phyloP scores from a whole-genome alignment of 148 eudicot genomes.

The Chenopodium quinoa region DNA sequence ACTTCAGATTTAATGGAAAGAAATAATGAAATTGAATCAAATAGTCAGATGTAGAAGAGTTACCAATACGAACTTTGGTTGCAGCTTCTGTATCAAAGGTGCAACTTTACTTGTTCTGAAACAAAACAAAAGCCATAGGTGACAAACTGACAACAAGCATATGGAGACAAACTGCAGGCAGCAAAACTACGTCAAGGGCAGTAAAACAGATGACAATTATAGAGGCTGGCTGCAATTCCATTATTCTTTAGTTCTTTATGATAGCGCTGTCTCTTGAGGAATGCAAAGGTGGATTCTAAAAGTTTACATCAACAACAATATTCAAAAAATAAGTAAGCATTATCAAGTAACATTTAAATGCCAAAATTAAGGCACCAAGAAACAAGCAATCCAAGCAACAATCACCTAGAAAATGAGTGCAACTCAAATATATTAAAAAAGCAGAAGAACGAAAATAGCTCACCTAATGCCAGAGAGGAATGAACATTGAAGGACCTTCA shows the following conservation, averaged over 20 bases:
- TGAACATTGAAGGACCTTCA: slow-evolving; percentile 85
- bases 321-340: background rate
- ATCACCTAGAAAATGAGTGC: background rate
- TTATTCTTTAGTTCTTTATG: background rate
- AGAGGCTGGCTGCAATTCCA: background rate
- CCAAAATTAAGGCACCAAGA: background rate
- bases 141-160: background rate
- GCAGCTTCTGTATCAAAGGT: slow-evolving; percentile 58
- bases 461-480: slow-evolving; percentile 78
- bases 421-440: background rate
- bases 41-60: background rate
- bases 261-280: background rate
- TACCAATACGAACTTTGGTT: slow-evolving; percentile 68
- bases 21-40: background rate
- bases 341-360: background rate
- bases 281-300: background rate
- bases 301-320: background rate
- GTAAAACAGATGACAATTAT: background rate
- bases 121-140: slow-evolving; percentile 23
- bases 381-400: background rate
- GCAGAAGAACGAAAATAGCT: background rate
- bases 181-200: background rate
- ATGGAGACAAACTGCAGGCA: background rate
- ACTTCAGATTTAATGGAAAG: background rate
- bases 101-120: slow-evolving; percentile 49